These are phyloP conservation scores for Cucumis melo DNA, from an alignment of 306 rosid species.

Conservation along the genomic window DNA sequence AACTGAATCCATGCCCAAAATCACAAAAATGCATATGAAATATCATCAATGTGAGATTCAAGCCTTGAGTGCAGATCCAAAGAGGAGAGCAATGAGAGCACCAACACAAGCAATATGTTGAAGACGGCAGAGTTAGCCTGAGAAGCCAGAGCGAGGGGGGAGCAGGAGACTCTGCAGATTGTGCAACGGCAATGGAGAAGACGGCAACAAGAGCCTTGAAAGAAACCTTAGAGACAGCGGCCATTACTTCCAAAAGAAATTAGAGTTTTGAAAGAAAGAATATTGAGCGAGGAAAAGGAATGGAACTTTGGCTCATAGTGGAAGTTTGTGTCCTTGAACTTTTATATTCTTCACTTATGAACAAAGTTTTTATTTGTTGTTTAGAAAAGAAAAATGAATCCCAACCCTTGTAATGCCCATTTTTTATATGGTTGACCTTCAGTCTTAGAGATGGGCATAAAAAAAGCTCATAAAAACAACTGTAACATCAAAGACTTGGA, in stretches of 20 bases:
- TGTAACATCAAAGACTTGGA: neutral
- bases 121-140: constrained; percentile 42
- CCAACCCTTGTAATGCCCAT: too few relatives aligned
- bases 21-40: neutral
- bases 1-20: constrained; percentile 3
- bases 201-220: constrained; percentile 29
- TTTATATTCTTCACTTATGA: too few relatives aligned
- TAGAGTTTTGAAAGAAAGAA: constrained; percentile 12
- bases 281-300: neutral
- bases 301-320: neutral
- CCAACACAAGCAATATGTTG: constrained; percentile 26
- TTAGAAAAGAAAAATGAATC: too few relatives aligned
- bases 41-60: constrained; percentile 12
- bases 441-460: too few relatives aligned
- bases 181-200: constrained; percentile 25
- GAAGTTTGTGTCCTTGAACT: too few relatives aligned
- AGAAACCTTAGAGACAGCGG: constrained; percentile 35
- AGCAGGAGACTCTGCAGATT: constrained; percentile 55
- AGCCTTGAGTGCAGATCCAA: constrained; percentile 54
- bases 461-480: neutral
- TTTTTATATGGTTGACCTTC: too few relatives aligned
- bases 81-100: constrained; percentile 35
- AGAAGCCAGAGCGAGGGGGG: constrained; percentile 42
- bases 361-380: too few relatives aligned
- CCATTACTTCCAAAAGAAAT: constrained; percentile 28